A percentile compares a stretch with the other conserved stretches of the same genome.
Evolutionary conservation across 2,329 filamentous ascomycete genomes (phyloP).

Genomic region (Coniochaeta sp.): DNA sequence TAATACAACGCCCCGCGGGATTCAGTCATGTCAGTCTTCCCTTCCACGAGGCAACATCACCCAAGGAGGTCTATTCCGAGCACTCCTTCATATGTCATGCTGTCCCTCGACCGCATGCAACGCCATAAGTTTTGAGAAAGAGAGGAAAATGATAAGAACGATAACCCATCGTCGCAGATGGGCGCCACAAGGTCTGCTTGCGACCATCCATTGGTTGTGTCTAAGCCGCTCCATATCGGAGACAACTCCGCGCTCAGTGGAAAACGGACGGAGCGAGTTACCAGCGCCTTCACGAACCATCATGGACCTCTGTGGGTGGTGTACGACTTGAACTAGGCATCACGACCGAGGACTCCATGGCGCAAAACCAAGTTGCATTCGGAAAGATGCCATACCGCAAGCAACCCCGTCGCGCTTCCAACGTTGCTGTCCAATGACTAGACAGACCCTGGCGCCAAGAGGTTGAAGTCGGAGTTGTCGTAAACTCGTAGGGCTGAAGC

Average conservation of each 20-base stretch:
- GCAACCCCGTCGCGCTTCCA: not conserved
- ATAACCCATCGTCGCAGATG: not conserved
- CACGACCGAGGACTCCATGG: not conserved
- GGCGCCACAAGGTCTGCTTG: not conserved
- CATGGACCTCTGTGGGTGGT: not conserved
- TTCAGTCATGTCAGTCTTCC: too few species aligned
- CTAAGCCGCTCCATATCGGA: not conserved
- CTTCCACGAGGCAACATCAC: too few species aligned
- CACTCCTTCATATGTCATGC: not conserved
- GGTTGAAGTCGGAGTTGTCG: too few species aligned
- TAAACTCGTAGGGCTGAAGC: conserved; percentile 1
- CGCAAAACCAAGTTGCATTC: too few species aligned
- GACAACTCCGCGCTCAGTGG: too few species aligned
- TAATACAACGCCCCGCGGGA: not conserved
- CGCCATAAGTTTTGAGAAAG: not conserved
- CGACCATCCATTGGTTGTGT: not conserved
- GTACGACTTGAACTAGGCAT: not conserved
- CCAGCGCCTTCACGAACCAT: not conserved
- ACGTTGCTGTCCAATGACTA: not conserved
- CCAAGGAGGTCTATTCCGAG: not conserved
- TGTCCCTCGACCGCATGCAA: not conserved
- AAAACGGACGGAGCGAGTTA: too few species aligned
- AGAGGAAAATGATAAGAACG: not conserved
- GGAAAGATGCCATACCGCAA: too few species aligned
- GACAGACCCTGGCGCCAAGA: not conserved